These are phyloP conservation scores for Scheffersomyces segobiensis DNA, from an alignment of 1,139 yeast species.

Conservation along the genomic window DNA sequence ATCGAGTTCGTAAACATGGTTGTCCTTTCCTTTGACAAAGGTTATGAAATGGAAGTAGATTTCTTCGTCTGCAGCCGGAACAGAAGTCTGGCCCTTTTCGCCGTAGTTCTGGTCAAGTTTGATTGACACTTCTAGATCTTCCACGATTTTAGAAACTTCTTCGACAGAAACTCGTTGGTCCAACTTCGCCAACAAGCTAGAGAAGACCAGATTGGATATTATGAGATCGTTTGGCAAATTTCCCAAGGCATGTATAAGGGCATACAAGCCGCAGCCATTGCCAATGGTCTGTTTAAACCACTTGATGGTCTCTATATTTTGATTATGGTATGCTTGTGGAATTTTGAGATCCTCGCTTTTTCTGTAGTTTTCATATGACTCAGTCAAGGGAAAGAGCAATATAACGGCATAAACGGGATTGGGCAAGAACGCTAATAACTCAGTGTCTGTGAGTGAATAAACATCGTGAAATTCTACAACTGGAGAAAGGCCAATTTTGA, in stretches of 20 bases:
- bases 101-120: constrained; percentile 61
- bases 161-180: constrained; percentile 18
- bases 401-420: constrained; percentile 77
- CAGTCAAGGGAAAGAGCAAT: constrained; percentile 77
- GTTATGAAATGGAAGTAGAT: constrained; percentile 78
- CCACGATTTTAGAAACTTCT: constrained; percentile 50
- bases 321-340: constrained; percentile 13
- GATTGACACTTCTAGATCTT: constrained; percentile 48
- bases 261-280: constrained; percentile 94
- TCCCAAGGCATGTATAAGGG: constrained; percentile 71
- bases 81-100: constrained; percentile 71
- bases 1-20: constrained; percentile 79
- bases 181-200: constrained; percentile 18
- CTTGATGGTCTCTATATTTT: constrained; percentile 24
- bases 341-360: constrained; percentile 27
- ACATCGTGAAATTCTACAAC: constrained; percentile 73
- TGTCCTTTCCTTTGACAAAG: constrained; percentile 58
- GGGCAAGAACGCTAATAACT: constrained; percentile 74
- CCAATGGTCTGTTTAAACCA: constrained; percentile 87
- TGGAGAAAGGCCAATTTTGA: constrained; percentile 64
- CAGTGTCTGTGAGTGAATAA: constrained; percentile 79
- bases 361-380: constrained; percentile 56
- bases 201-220: constrained; percentile 35
- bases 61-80: constrained; percentile 69
- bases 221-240: constrained; percentile 56